Percentiles rank a stretch among this genome's conserved stretches.
These are phyloP conservation scores for Trifolium dubium DNA, from an alignment of 306 rosid species.

Conservation along the genomic window DNA sequence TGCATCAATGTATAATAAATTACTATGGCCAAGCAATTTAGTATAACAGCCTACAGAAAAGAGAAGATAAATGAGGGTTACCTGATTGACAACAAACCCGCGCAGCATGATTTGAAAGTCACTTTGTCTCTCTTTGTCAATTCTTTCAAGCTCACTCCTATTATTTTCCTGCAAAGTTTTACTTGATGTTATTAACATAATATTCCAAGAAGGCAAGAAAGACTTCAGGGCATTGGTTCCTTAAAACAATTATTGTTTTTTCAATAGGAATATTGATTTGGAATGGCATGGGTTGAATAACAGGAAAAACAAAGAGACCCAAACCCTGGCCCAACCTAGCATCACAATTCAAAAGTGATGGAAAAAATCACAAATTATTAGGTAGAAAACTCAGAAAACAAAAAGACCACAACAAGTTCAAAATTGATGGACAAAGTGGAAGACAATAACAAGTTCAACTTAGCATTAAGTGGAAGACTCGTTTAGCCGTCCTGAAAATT, in stretches of 20 bases:
- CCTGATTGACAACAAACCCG: slow-evolving; percentile 55
- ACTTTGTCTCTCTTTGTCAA: slow-evolving; percentile 49
- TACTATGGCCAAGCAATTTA: slow-evolving; percentile 7
- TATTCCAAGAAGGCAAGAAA: slow-evolving; percentile 26
- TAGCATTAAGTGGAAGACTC: too few species aligned
- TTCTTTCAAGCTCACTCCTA: slow-evolving; percentile 53
- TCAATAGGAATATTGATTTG: slow-evolving; percentile 27
- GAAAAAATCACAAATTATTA: neutral
- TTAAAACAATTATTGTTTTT: neutral
- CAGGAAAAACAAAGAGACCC: neutral
- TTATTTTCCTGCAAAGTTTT: slow-evolving; percentile 49
- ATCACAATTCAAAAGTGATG: neutral
- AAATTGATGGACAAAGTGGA: slow-evolving; percentile 10
- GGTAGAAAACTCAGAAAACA: neutral
- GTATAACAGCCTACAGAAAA: slow-evolving; percentile 10
- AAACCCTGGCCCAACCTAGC: neutral
- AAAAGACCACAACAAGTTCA: neutral
- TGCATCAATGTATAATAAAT: slow-evolving; percentile 23
- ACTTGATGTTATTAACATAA: slow-evolving; percentile 15
- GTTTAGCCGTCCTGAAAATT: neutral
- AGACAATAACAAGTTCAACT: too few species aligned
- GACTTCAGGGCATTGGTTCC: neutral
- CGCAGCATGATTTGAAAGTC: slow-evolving; percentile 54
- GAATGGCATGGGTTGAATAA: neutral
- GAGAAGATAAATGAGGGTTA: slow-evolving; percentile 24